Conservation (phyloP, 805 yeast genomes). For the Millerozyma acaciae region DNA sequence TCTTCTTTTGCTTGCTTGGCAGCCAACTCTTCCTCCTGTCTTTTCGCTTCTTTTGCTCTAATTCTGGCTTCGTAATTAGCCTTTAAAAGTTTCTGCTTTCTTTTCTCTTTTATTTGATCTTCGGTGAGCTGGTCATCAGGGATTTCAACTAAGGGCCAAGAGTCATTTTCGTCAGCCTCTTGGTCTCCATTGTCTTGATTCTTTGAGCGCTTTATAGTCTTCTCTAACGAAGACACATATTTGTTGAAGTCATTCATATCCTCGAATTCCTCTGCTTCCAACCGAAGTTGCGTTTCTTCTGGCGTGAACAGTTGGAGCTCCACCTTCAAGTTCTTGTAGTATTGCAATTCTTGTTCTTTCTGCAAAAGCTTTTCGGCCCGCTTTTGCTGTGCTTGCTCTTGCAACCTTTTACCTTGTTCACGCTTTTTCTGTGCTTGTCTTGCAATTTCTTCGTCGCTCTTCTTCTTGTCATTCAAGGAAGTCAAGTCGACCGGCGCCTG, state of each 20-base stretch:
- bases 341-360: slow-evolving; percentile 74
- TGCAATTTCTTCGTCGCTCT: slow-evolving; percentile 78
- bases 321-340: slow-evolving; percentile 57
- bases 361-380: slow-evolving; percentile 76
- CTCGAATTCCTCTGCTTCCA: slow-evolving; percentile 73
- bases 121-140: slow-evolving; percentile 82
- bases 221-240: slow-evolving; percentile 61
- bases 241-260: slow-evolving; percentile 68
- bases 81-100: slow-evolving; percentile 76
- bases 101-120: slow-evolving; percentile 80
- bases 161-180: slow-evolving; percentile 31
- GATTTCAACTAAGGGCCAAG: slow-evolving; percentile 67
- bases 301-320: slow-evolving; percentile 49
- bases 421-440: slow-evolving; percentile 72
- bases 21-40: slow-evolving; percentile 54
- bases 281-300: slow-evolving; percentile 49
- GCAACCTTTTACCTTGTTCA: slow-evolving; percentile 84
- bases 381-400: slow-evolving; percentile 86
- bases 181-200: slow-evolving; percentile 54
- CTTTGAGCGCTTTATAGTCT: slow-evolving; percentile 62
- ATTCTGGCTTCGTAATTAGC: slow-evolving; percentile 87
- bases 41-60: slow-evolving; percentile 76
- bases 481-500: slow-evolving; percentile 74
- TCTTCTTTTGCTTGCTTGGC: slow-evolving; percentile 65
- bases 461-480: slow-evolving; percentile 62